A percentile compares a stretch with the other conserved stretches of the same genome.
These are phyloP conservation scores for Aspergillus coremiiformis DNA, from an alignment of 495 filamentous ascomycete species.

Conservation along the genomic window DNA sequence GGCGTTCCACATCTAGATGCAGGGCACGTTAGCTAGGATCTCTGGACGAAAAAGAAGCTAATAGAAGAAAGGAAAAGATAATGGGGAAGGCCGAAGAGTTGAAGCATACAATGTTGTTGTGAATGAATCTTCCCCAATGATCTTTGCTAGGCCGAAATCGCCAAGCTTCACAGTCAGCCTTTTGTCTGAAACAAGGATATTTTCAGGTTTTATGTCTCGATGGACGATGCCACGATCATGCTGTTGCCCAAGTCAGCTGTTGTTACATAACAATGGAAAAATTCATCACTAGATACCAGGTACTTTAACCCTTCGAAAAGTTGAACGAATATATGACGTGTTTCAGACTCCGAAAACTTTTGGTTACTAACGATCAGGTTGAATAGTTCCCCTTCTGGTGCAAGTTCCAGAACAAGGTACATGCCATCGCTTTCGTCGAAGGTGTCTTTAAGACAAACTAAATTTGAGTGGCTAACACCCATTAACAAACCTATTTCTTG, in stretches of 20 bases:
- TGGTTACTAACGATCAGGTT: conserved; percentile 84
- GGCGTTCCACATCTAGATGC: conserved; percentile 74
- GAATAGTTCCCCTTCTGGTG: conserved; percentile 89
- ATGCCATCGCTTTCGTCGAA: conserved; percentile 89
- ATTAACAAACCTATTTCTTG: conserved; percentile 95
- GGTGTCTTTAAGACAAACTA: conserved; percentile 89
- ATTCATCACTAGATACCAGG: conserved; percentile 58
- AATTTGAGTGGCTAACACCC: conserved; percentile 91
- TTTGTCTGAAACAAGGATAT: conserved; percentile 83
- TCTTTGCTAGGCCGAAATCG: conserved; percentile 97
- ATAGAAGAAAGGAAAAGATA: not conserved
- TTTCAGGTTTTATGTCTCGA: conserved; percentile 98
- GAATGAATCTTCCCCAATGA: conserved; percentile 97
- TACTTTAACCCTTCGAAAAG: conserved; percentile 93
- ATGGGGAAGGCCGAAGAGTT: not conserved
- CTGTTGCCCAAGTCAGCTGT: conserved; percentile 46
- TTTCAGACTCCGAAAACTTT: conserved; percentile 77
- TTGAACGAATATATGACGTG: conserved; percentile 81
- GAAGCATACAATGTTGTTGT: conserved; percentile 75
- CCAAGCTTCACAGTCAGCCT: conserved; percentile 84
- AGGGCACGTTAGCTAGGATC: not conserved
- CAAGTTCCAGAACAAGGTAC: conserved; percentile 87
- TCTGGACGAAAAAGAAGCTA: not conserved
- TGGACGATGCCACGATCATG: conserved; percentile 97
- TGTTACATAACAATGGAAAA: not conserved